Evolutionary conservation across 2,329 filamentous ascomycete genomes (phyloP).

Genomic region (Simplicillium aogashimaense): DNA sequence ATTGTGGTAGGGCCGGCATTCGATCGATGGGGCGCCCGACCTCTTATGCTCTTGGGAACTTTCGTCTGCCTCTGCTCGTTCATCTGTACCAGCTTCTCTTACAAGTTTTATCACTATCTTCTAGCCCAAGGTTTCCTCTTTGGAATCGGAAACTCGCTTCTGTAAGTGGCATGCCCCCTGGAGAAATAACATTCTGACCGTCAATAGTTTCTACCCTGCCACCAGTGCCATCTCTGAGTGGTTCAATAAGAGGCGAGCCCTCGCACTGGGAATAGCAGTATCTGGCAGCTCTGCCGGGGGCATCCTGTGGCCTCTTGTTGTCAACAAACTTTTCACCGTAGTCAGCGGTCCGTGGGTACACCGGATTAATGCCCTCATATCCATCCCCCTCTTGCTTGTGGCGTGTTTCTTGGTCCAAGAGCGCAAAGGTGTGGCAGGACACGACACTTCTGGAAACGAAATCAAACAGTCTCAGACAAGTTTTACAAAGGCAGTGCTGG

Average conservation of each 20-base stretch:
- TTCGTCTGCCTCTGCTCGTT: constrained; percentile 25
- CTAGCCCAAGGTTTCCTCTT: constrained; percentile 29
- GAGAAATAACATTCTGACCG: not conserved
- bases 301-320: constrained; percentile 18
- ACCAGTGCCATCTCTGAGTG: constrained; percentile 18
- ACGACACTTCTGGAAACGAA: constrained; percentile 8
- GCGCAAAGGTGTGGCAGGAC: constrained; percentile 8
- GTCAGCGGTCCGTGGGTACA: constrained; percentile 9
- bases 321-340: constrained; percentile 9
- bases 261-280: constrained; percentile 20
- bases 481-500: constrained; percentile 16
- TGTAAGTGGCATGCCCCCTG: constrained; percentile 13
- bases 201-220: constrained; percentile 19
- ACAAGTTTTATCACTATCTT: constrained; percentile 25
- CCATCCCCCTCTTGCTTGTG: constrained; percentile 14
- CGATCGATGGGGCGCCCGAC: constrained; percentile 26
- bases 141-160: constrained; percentile 27
- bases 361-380: constrained; percentile 12
- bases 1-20: constrained; percentile 26
- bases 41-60: constrained; percentile 23
- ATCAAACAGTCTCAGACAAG: constrained; percentile 5
- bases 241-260: constrained; percentile 17
- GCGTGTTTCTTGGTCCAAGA: constrained; percentile 18
- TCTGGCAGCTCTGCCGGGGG: constrained; percentile 20
- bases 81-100: constrained; percentile 20